phyloP scores from a whole-genome alignment of 2,329 filamentous ascomycete genomes.

The Whalleya microplaca region DNA sequence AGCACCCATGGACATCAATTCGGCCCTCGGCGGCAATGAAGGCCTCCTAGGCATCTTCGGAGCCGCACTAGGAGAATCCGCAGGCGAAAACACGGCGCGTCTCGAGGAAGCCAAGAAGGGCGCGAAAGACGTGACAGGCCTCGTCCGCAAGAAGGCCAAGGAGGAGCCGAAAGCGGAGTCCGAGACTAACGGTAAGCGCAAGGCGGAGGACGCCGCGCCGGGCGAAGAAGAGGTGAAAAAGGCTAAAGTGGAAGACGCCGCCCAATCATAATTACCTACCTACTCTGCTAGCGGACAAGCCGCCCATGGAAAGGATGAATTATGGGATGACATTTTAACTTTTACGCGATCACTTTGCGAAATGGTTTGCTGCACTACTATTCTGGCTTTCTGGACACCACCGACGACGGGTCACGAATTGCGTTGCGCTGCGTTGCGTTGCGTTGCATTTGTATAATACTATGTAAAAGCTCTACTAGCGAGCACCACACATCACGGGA shows the following conservation, averaged over 20 bases:
- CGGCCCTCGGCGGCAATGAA: constrained; percentile 56
- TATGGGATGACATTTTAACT: too few species aligned
- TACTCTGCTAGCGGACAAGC: too few species aligned
- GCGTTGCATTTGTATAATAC: background rate
- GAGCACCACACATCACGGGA: too few species aligned
- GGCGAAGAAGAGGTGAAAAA: constrained; percentile 42
- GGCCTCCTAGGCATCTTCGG: constrained; percentile 64
- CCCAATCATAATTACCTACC: constrained; percentile 17
- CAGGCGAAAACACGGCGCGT: constrained; percentile 63
- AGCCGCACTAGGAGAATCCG: constrained; percentile 63
- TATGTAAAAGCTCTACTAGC: background rate
- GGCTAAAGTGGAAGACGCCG: constrained; percentile 38
- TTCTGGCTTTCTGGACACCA: background rate
- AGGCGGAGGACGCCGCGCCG: constrained; percentile 42
- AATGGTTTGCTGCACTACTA: background rate
- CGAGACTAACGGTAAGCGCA: constrained; percentile 47
- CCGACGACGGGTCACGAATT: background rate
- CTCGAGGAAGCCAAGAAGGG: constrained; percentile 74
- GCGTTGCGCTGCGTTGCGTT: background rate
- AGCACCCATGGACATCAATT: constrained; percentile 62
- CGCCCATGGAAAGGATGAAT: too few species aligned
- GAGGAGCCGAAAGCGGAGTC: constrained; percentile 37
- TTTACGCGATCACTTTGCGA: too few species aligned
- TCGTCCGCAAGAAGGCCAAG: constrained; percentile 70
- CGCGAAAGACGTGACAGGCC: constrained; percentile 73